A percentile compares a stretch with the other conserved stretches of the same genome.
phyloP scores from a whole-genome alignment of 495 filamentous ascomycete genomes.

The Aspergillus olivimuriae region DNA sequence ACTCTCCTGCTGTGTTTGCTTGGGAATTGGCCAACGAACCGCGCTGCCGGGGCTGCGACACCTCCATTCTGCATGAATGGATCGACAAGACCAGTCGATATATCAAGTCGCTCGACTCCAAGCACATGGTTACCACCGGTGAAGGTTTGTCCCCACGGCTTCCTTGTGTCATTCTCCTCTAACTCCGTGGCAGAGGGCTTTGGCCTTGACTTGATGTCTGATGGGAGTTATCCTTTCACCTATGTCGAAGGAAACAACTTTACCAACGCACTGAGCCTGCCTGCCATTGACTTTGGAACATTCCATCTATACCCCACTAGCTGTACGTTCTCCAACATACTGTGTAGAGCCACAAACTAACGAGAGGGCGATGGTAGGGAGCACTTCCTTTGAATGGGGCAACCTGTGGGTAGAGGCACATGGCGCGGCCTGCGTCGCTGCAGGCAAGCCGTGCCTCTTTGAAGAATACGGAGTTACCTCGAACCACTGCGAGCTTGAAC shows the following conservation, averaged over 20 bases:
- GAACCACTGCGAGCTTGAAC: slow-evolving; percentile 37
- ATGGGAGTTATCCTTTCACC: slow-evolving; percentile 54
- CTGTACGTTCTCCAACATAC: slow-evolving; percentile 36
- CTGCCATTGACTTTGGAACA: slow-evolving; percentile 59
- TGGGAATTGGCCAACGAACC: slow-evolving; percentile 75
- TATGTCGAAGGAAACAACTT: slow-evolving; percentile 60
- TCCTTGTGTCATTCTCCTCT: not conserved
- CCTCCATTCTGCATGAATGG: slow-evolving; percentile 57
- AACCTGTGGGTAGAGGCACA: slow-evolving; percentile 58
- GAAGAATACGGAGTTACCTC: slow-evolving; percentile 59
- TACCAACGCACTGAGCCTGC: slow-evolving; percentile 48
- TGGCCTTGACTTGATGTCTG: slow-evolving; percentile 31
- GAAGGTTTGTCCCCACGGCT: slow-evolving; percentile 32
- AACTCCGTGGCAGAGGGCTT: slow-evolving; percentile 25
- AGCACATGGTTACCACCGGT: slow-evolving; percentile 61
- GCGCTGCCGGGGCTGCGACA: slow-evolving; percentile 55
- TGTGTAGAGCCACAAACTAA: slow-evolving; percentile 24
- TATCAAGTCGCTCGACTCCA: slow-evolving; percentile 58
- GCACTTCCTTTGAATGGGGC: slow-evolving; percentile 37
- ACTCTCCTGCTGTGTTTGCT: slow-evolving; percentile 54
- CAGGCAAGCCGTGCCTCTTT: slow-evolving; percentile 59
- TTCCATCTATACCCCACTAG: slow-evolving; percentile 60
- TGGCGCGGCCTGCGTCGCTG: slow-evolving; percentile 44
- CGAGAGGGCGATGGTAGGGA: slow-evolving; percentile 23
- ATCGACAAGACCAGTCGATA: slow-evolving; percentile 50